phyloP scores from a whole-genome alignment of 805 yeast genomes.

The Sugiyamaella americana region DNA sequence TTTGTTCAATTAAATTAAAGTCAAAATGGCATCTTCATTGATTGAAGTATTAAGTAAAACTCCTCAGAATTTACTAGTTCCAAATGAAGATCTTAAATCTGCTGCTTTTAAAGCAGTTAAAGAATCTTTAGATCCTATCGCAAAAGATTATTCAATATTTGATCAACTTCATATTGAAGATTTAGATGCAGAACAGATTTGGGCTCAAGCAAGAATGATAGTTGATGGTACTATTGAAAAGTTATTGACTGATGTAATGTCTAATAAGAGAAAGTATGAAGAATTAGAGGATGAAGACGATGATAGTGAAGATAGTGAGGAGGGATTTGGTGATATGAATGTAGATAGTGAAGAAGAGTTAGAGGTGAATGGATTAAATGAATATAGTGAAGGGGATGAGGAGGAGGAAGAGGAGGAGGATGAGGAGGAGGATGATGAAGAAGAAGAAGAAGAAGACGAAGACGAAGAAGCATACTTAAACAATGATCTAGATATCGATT shows the following conservation, averaged over 20 bases:
- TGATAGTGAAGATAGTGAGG: conserved; percentile 19
- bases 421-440: conserved; percentile 26
- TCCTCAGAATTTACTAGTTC: conserved; percentile 27
- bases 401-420: conserved; percentile 26
- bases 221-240: conserved; percentile 70
- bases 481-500: conserved; percentile 25
- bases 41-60: conserved; percentile 11
- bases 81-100: conserved; percentile 16
- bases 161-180: conserved; percentile 84
- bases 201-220: conserved; percentile 87
- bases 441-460: conserved; percentile 29
- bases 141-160: conserved; percentile 50
- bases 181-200: conserved; percentile 81
- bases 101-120: conserved; percentile 35
- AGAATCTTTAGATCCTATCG: conserved; percentile 52
- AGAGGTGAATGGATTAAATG: conserved; percentile 27
- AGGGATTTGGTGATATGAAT: conserved; percentile 11
- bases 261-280: conserved; percentile 25
- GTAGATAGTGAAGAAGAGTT: conserved; percentile 22
- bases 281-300: conserved; percentile 14
- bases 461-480: conserved; percentile 30
- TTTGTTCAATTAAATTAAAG: no score
- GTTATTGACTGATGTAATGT: conserved; percentile 49
- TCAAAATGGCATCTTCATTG: conserved; percentile 7
- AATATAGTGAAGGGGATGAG: conserved; percentile 25